Evolutionary conservation across 2,329 filamentous ascomycete species (phyloP).

Genomic region (Neofusicoccum ribis): DNA sequence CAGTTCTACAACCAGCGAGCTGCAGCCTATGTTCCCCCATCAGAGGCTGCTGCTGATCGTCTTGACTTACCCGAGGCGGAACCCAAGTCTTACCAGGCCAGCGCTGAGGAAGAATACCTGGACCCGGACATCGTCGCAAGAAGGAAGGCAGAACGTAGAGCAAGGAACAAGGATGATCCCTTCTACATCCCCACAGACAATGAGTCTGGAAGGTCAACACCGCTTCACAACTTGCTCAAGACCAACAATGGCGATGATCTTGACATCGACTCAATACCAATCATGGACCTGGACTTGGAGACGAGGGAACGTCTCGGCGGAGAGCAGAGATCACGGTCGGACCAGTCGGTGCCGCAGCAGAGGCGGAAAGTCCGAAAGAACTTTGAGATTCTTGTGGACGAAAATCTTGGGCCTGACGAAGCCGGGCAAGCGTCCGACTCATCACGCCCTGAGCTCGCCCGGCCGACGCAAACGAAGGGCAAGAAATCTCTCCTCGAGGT

Average conservation of each 20-base stretch:
- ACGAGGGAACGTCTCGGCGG: conserved; percentile 21
- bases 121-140: conserved; percentile 73
- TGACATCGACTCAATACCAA: conserved; percentile 92
- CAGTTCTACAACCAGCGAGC: conserved; percentile 48
- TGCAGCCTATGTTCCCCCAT: conserved; percentile 27
- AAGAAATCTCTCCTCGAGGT: conserved; percentile 77
- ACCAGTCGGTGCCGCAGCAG: conserved; percentile 8
- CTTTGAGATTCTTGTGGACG: conserved; percentile 50
- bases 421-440: conserved; percentile 24
- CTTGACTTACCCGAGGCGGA: conserved; percentile 42
- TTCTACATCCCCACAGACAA: conserved; percentile 75
- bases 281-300: conserved; percentile 85
- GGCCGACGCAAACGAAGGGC: conserved; percentile 29
- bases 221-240: conserved; percentile 71
- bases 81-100: conserved; percentile 47
- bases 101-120: conserved; percentile 54
- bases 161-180: conserved; percentile 87
- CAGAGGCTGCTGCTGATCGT: conserved; percentile 42
- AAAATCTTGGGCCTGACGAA: conserved; percentile 45
- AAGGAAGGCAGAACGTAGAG: conserved; percentile 72
- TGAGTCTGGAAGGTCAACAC: conserved; percentile 67
- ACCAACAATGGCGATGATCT: conserved; percentile 71
- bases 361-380: conserved; percentile 37
- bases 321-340: background rate
- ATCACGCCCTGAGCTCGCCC: conserved; percentile 33